phyloP scores from a whole-genome alignment of 768 basidiomycete genomes.

The Agaricus sinodeliciosus region DNA sequence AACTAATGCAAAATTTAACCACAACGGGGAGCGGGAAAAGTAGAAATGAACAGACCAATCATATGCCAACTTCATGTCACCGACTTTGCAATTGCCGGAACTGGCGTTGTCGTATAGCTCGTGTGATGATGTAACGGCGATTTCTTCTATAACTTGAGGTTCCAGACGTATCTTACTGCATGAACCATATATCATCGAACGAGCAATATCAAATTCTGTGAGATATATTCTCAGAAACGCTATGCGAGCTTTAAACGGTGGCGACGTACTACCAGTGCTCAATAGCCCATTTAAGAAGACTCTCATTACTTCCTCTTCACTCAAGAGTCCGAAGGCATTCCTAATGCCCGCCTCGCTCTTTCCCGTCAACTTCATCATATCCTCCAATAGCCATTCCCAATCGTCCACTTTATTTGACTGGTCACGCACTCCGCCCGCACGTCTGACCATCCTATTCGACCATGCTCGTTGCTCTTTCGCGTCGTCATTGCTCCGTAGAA shows the following conservation, averaged over 20 bases:
- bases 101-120: constrained; percentile 96
- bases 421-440: constrained; percentile 49
- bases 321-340: constrained; percentile 77
- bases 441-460: constrained; percentile 81
- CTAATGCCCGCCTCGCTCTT: constrained; percentile 54
- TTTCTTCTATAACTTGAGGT: constrained; percentile 53
- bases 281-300: constrained; percentile 86
- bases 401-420: constrained; percentile 57
- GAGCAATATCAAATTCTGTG: constrained; percentile 64
- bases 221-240: constrained; percentile 9
- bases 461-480: constrained; percentile 67
- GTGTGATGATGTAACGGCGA: constrained; percentile 73
- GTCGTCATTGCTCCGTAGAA: constrained; percentile 70
- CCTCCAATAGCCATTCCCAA: constrained; percentile 85
- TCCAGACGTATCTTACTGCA: constrained; percentile 44
- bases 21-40: not conserved
- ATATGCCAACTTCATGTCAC: constrained; percentile 96
- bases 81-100: constrained; percentile 85
- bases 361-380: constrained; percentile 79
- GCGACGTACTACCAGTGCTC: constrained; percentile 76
- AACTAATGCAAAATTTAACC: constrained; percentile 34
- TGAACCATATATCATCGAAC: constrained; percentile 44
- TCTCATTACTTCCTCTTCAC: constrained; percentile 61
- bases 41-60: constrained; percentile 64
- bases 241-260: not conserved